Base-by-base conservation (phyloP, 805 yeast genomes). In the Metschnikowia bowlesiae region DNA sequence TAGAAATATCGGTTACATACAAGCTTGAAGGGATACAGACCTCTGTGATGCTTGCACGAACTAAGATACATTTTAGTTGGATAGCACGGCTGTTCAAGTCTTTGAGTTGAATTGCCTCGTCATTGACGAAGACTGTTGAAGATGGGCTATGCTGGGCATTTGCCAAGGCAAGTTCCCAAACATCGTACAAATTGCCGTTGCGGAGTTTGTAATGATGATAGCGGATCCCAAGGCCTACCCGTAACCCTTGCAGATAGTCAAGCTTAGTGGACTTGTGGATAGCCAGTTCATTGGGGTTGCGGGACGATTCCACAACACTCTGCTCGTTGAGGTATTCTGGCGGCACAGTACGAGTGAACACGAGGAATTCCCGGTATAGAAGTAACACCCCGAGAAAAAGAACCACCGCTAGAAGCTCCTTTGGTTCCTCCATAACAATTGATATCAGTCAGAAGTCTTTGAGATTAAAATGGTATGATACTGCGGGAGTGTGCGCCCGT, bases 171-270 rank as follows among this genome's bases (percentile, higher is more conserved):
- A 83, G 67, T 48, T 74, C 79, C 91, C 94, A 88, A 3, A 88
- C 62, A 68, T 89, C 96, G 53, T 79, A 76, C 51, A 89, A 63
- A 56, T 81, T 83, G 3, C 96, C 96, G 63, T 87, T 85, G 57
- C 96, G 73, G 22, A 85, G 62, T 54, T 78, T 79, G 63, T 84
- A 86, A 34, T 80, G 83, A 28, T 78, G 73, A 51, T 73, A 74
- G 39, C 88, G 75, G 26, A 90, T 77, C 42, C 81, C 80, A 49
- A 87, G 67, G 0, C 95, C 95, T 2, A 87, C 78, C 22, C 84
- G 74, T 49, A 90, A 71, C 0, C 87, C 85, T 51, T 80, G 63
- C 5, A 89, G 87, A 62, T 81, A 83, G 22, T 91, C 94, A 32
- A 87, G 81, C 56, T 85, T 82, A 42, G 82, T 81, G 46, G 89